Base-by-base conservation (phyloP, 441 rosid species). In the Isatis lusitanica region DNA sequence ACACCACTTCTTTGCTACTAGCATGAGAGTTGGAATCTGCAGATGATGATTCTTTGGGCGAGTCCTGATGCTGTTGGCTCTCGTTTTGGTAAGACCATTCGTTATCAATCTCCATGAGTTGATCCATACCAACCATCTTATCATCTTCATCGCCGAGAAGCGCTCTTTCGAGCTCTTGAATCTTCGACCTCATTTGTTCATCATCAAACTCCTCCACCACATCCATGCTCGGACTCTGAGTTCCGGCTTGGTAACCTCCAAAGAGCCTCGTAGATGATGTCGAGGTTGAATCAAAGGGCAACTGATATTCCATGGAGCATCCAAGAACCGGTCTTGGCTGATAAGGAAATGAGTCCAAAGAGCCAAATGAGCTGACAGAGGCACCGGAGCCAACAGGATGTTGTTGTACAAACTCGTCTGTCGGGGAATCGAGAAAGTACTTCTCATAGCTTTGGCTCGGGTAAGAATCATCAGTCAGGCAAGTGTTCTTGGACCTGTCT, bases 91-190 rank as follows among this genome's bases (percentile, higher is more conserved):
- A 87, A 10, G 89, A 87, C 97, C 93, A 92, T 66, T 88, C 97
- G 15, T 68, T 84, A 64, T 92, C 98, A 55, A 92, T 80, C 73
- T 92, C 98, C 97, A 94, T 91, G 71, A 81, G 68, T 6, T 79
- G 84, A 67, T 77, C 81, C 15, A 80, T 44, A 38, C 78, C 85
- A 68, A 75, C 63, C 74, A 83, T 73, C 50, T 83, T 86, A 70
- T 88, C 88, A 44, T 83, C 93, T 16, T 85, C 92, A 65, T 94
- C 98, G 26, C 73, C 87, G 2, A 95, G 91, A 36, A 95, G 81
- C 4, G 85, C 96, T 84, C 92, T 86, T 79, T 95, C 99, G 38
- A 95, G 88, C 65, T 95, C 99, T 73, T 83, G 87, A 78, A 95
- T 85, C 86, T 90, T 95, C 67, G 88, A 66, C 77, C 86, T 88